Base-by-base conservation (phyloP, 2,329 filamentous ascomycete species). In the Hymenoscyphus scutula region DNA sequence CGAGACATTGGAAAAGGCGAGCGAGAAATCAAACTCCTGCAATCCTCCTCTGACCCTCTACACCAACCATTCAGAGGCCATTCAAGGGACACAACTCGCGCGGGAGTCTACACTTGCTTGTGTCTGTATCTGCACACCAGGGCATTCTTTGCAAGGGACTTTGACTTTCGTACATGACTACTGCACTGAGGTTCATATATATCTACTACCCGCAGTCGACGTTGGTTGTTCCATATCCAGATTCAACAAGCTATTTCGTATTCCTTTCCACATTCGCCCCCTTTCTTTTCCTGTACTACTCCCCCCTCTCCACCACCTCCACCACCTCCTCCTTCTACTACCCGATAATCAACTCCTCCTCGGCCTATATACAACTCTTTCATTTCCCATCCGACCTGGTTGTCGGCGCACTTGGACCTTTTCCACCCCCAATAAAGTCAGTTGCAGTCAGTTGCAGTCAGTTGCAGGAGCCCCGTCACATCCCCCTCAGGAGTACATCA, bases 401-500 rank as follows among this genome's bases (percentile, higher is more conserved):
- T 64, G 60, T 64, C 63, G 60, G 61, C 55, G 53, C 15, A 37
- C 30, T 38, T 34, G 34, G 34, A 57, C 15, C 32, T 48, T 25
- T 48, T n/a, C n/a, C 41, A 25, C 38, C 30, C 32, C 32, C 57
- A 25, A 54, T 48, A 57, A n/a, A n/a, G n/a, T n/a, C n/a, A n/a
- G n/a, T n/a, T n/a, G n/a, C 58, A 56, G 45, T 56, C 30, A 45
- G 56, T 61, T 58, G 62, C 65, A 65, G 61, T 51, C 34, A 65
- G 61, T 51, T 38, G 11, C 13, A 37, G 30, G 29, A 48, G 51
- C n/a, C 48, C 54, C 27, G 56, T 65, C 65, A 65, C 62, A 64
- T 58, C 53, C 61, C 64, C 60, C 63, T 64, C 23, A 67, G 65
- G 65, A 69, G 65, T 67, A 67, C 68, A 65, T 61, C 17, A 58